phyloP scores from a whole-genome alignment of 2,329 filamentous ascomycete genomes.

The Apiospora saccharicola region DNA sequence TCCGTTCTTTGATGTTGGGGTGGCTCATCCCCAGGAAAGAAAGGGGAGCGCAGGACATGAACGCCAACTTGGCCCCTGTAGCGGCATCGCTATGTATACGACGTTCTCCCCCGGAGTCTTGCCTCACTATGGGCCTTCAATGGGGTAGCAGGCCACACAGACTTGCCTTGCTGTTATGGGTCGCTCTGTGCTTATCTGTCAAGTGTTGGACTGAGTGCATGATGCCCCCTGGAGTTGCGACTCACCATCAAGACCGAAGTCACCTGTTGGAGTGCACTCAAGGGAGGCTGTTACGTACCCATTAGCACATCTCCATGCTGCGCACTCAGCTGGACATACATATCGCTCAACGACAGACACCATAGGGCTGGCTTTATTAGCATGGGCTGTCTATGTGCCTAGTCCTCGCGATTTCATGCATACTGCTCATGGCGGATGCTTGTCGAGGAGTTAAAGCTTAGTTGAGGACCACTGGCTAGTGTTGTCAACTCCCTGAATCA shows the following conservation, averaged over 20 bases:
- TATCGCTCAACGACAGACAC: not conserved
- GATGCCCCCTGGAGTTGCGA: not conserved
- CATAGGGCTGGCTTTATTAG: not conserved
- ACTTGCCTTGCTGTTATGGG: not conserved
- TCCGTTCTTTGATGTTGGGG: not conserved
- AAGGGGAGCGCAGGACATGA: not conserved
- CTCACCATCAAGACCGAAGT: not conserved
- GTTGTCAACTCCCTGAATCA: too few relatives aligned
- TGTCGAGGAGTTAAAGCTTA: not conserved
- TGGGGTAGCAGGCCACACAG: not conserved
- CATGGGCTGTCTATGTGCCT: not conserved
- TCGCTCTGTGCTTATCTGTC: not conserved
- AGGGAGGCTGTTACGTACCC: not conserved
- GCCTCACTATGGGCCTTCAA: not conserved
- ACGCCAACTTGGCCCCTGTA: not conserved
- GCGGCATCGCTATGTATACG: too few relatives aligned
- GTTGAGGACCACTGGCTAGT: not conserved
- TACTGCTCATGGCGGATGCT: not conserved
- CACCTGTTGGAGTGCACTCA: not conserved
- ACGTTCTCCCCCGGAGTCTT: not conserved
- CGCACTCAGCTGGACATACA: not conserved
- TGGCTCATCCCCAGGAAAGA: not conserved
- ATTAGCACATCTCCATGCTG: not conserved
- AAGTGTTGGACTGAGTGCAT: slow-evolving; percentile 7
- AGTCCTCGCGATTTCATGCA: not conserved